Base-by-base conservation (phyloP, 331 rosid genomes). In the Malus hybrid region DNA sequence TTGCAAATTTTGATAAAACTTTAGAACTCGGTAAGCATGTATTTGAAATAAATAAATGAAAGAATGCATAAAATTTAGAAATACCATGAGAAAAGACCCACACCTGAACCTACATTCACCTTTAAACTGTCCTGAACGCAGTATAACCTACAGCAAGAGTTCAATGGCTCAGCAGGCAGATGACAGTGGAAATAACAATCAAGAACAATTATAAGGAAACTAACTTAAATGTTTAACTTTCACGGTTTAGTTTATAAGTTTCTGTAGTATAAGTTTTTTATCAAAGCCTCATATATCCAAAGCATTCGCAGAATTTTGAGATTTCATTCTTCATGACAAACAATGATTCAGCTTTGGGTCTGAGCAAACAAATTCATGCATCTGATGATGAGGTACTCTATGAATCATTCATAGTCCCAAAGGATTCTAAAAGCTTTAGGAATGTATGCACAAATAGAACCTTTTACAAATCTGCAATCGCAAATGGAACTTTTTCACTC, bases 31-130 rank as follows among this genome's bases (percentile, higher is more conserved):
- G 42, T 42, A 39, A 44, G 46, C 61, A 68, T 64, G 64, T 30
- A 66, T 10, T 34, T 42, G 44, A 20, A 64, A 58, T 39, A 34
- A 6, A 67, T 18, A 5, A 14, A 30, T 6, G 24, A 60, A 61
- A 32, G 2, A 68, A 20, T 7, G 32, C 34, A 24, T 22, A 75
- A 11, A 70, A 71, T 62, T 30, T 55, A 77, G 42, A 71, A 52
- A 4, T 82, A 70, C 71, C 78, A 68, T 60, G 39, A 82, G 79
- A 68, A 81, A 56, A 63, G 68, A 75, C 80, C 55, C 80, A 61
- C 70, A 90, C 99, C 97, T 90, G 96, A 95, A 90, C 83, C 79
- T 85, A 46, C 89, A 93, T 80, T 90, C 91, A 82, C 99, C 99
- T 77, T 80, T 81, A 79, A 95, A 95, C 82, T 95, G 93, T 66